phyloP scores from a whole-genome alignment of 2,329 filamentous ascomycete species.

The Venturia aucupariae region DNA sequence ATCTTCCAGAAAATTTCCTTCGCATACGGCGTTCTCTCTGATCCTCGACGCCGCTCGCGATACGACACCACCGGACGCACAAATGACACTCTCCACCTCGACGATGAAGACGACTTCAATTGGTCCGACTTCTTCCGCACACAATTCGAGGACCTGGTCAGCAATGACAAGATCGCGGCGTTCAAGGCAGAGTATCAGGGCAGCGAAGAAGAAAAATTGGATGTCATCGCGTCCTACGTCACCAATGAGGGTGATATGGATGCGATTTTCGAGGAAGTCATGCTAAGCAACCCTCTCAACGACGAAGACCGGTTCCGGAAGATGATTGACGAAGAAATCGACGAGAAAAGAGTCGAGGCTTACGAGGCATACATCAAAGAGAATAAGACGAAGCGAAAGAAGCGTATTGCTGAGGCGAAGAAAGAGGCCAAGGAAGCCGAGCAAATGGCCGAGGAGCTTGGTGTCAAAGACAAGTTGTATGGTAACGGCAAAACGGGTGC shows the following conservation, averaged over 20 bases:
- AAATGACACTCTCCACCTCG: constrained; percentile 61
- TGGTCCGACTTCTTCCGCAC: constrained; percentile 85
- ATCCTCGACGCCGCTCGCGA: constrained; percentile 66
- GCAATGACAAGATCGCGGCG: constrained; percentile 60
- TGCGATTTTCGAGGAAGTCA: constrained; percentile 68
- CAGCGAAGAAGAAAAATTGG: constrained; percentile 73
- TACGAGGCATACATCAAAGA: constrained; percentile 67
- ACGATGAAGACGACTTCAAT: constrained; percentile 68
- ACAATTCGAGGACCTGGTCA: constrained; percentile 72
- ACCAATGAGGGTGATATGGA: constrained; percentile 66
- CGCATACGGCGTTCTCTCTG: constrained; percentile 86
- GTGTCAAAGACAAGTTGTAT: constrained; percentile 62
- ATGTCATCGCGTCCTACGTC: constrained; percentile 69
- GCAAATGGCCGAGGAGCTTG: constrained; percentile 64
- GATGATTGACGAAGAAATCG: constrained; percentile 76
- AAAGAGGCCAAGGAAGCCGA: constrained; percentile 65
- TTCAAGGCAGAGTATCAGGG: constrained; percentile 74
- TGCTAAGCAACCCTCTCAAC: constrained; percentile 73
- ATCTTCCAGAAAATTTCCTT: constrained; percentile 88
- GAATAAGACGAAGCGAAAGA: constrained; percentile 51
- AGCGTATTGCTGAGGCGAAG: constrained; percentile 51
- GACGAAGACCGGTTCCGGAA: constrained; percentile 78
- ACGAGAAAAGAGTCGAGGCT: constrained; percentile 53
- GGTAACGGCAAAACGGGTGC: constrained; percentile 30
- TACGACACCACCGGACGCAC: constrained; percentile 91